Percentiles rank a stretch among this genome's conserved stretches.
Evolutionary conservation across 305 asterid species (phyloP).

Genomic region (Fraxinus angustifolia): DNA sequence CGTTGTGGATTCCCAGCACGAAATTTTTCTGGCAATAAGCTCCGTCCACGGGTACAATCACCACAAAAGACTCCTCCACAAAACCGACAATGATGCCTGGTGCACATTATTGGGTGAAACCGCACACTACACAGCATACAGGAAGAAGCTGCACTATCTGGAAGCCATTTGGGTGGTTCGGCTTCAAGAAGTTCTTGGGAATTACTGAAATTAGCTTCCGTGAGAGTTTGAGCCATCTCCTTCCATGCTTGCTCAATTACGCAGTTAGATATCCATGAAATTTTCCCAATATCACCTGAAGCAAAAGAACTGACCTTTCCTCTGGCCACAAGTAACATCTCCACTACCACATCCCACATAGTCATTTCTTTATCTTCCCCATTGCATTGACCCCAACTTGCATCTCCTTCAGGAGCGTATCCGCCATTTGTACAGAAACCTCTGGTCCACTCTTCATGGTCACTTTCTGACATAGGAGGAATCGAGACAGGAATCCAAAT

Average conservation of each 20-base stretch:
- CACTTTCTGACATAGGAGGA: constrained; percentile 90
- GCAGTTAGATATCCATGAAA: constrained; percentile 67
- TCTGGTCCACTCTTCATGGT: constrained; percentile 68
- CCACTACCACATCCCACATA: constrained; percentile 96
- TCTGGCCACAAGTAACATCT: constrained; percentile 81
- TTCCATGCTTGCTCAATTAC: constrained; percentile 91
- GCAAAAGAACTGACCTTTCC: constrained; percentile 68
- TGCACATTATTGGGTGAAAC: constrained; percentile 93
- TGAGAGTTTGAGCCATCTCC: constrained; percentile 88
- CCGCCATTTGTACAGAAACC: constrained; percentile 83
- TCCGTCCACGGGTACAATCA: constrained; percentile 85
- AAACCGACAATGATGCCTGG: constrained; percentile 94
- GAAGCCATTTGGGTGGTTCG: constrained; percentile 93
- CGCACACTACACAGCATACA: constrained; percentile 88
- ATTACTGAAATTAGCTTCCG: constrained; percentile 61
- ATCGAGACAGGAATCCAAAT: constrained; percentile 95
- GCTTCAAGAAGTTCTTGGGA: constrained; percentile 76
- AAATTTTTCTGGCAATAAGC: constrained; percentile 76
- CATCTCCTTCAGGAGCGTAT: constrained; percentile 59
- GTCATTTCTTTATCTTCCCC: constrained; percentile 76
- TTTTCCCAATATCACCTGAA: constrained; percentile 62
- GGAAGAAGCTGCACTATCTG: constrained; percentile 84
- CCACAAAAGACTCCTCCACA: constrained; percentile 95
- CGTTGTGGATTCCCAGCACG: constrained; percentile 70
- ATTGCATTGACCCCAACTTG: constrained; percentile 57